These are phyloP conservation scores for Paraphoma sp. DNA, from an alignment of 2,329 filamentous ascomycete species.

Conservation along the genomic window DNA sequence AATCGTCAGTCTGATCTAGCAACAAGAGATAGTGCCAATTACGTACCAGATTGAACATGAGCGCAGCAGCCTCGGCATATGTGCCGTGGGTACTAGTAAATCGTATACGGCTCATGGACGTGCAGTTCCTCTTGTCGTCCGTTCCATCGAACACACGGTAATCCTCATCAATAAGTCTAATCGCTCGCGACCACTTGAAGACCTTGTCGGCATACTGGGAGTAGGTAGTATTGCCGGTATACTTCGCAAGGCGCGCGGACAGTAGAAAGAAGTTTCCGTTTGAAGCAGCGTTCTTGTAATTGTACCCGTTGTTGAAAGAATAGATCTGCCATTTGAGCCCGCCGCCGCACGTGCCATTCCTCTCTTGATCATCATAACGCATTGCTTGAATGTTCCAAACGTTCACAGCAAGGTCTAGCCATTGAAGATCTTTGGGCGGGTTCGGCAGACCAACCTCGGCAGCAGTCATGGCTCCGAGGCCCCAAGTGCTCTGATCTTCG, in stretches of 20 bases:
- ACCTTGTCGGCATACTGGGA: constrained; percentile 68
- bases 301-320: constrained; percentile 73
- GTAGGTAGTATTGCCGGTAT: constrained; percentile 64
- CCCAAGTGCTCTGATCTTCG: constrained; percentile 76
- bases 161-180: constrained; percentile 56
- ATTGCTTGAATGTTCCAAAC: constrained; percentile 73
- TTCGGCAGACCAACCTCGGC: constrained; percentile 70
- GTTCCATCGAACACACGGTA: constrained; percentile 61
- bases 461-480: constrained; percentile 68
- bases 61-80: constrained; percentile 58
- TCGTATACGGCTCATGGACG: constrained; percentile 53
- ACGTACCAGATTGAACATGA: constrained; percentile 55
- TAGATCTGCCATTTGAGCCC: constrained; percentile 78
- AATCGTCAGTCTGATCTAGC: not conserved
- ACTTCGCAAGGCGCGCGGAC: constrained; percentile 73
- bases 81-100: constrained; percentile 61
- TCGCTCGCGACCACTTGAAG: constrained; percentile 60
- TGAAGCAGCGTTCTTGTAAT: constrained; percentile 78
- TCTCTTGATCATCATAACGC: constrained; percentile 68
- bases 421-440: constrained; percentile 41
- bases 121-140: constrained; percentile 52
- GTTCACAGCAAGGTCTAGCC: constrained; percentile 70
- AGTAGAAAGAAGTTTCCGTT: constrained; percentile 84
- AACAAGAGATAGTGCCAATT: constrained; percentile 14
- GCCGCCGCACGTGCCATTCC: constrained; percentile 63